These are phyloP conservation scores for Beta macrorhiza DNA, from an alignment of 179 eudicot genomes.

Conservation along the genomic window DNA sequence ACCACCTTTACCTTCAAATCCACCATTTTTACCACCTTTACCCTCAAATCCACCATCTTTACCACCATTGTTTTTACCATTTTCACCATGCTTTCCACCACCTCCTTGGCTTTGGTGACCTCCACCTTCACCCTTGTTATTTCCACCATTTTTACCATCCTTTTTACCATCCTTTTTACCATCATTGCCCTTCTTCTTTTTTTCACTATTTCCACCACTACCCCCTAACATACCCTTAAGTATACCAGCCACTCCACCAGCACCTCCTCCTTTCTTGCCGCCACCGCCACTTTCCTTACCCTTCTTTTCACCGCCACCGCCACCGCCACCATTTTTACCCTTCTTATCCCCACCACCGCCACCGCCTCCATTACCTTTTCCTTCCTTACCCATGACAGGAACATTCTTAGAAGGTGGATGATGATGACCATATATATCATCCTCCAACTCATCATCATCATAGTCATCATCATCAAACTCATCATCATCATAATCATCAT, in stretches of 20 bases:
- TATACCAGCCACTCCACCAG: background rate
- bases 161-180: background rate
- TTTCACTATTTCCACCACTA: conserved; percentile 6
- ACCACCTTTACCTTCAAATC: conserved; percentile 17
- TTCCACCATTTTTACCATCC: background rate
- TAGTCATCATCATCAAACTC: conserved; percentile 15
- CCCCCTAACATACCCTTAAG: conserved; percentile 2
- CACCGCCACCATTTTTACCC: background rate
- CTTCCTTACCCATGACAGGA: background rate
- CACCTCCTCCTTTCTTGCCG: background rate
- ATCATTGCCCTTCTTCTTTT: background rate
- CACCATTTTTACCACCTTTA: conserved; percentile 27
- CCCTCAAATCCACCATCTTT: conserved; percentile 22
- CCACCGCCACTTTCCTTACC: background rate
- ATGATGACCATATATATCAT: conserved; percentile 10
- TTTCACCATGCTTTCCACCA: background rate
- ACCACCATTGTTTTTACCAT: conserved; percentile 20
- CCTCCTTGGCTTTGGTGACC: background rate
- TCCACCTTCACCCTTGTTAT: background rate
- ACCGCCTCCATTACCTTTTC: background rate
- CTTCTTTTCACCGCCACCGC: background rate
- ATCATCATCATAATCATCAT: conserved; percentile 1
- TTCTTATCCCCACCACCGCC: conserved; percentile 5
- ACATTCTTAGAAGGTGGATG: background rate
- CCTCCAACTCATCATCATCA: conserved; percentile 16